Evolutionary conservation across 106 monocot genomes (phyloP), one percentile per base, ranked within the genome.

Genomic region (Acanthochlamys bracteata): DNA sequence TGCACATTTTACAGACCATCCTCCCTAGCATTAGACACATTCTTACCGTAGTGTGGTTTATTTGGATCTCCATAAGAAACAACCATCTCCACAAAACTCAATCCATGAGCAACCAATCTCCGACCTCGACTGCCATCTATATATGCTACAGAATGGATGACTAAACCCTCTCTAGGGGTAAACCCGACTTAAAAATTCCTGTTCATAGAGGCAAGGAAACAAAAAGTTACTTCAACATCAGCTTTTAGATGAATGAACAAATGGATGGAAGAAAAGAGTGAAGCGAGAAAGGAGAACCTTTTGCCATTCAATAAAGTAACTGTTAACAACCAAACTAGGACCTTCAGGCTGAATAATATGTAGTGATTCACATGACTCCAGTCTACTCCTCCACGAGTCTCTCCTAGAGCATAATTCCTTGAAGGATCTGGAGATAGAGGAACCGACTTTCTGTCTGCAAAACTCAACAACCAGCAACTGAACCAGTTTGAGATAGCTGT

Each of bases 51-150:
- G 66, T 98, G 96, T 55, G 96, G 91, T 21, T 98, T 91, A 75
- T 91, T 85, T 47, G 96, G 96, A 77, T 96, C 96, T 52, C 96
- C 96, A 82, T 96, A 96, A 14, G 96, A 90, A 57, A 96, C 96
- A 33, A 96, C 96, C 91, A 98, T 91, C 73, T 98, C 96, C 45
- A 98, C 96, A 75, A 98, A 91, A 64, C 91, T 91, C 68, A 98
- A 59, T 51, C 98, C 80, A 52, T 98, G 85, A 23, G 91, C 96
- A 21, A 98, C 78, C 53, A 91, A 88, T 25, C 96, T 78, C 12
- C 91, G 82, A 15, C 96, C 96, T 42, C 96, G 84, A 59, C 76
- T 98, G 25, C 82, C 91, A 75, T 98, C 96, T 66, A 98, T 69
- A 76, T 91, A 98, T 47, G 96, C 96, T 64, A 98, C 81, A 65